Evolutionary conservation across 202 grass and related monocot genomes (phyloP), one percentile per base, ranked within the genome.

Genomic region (Dendrocalamus latiflorus): DNA sequence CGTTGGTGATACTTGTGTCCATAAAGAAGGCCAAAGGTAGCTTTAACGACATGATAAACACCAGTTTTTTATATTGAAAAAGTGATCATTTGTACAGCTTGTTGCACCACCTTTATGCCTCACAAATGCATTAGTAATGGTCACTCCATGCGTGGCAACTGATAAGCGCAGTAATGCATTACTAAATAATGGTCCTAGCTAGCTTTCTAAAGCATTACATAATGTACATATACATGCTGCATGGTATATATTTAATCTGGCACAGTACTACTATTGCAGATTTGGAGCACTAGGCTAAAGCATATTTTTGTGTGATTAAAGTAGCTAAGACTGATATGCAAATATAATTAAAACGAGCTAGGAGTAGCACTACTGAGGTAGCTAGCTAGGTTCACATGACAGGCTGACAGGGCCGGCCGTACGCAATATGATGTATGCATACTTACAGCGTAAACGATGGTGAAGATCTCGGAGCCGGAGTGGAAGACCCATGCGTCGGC

Each of bases 391-490:
- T 55, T 54, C 8, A 55, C 8, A 55, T 21, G 51, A 55, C 8
- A 21, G 51, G n/a, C n/a, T n/a, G n/a, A n/a, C n/a, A n/a, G n/a
- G 18, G 51, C 20, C n/a, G n/a, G n/a, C 3, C 3, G 7, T 47
- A 47, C 1, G 12, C 12, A 5, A 18, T 9, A 43, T 42, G 9
- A 16, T 11, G 1, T 9, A 36, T 18, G 43, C 8, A n/a, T n/a
- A n/a, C 84, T 86, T 80, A 95, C 96, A 6, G 96, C 96, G 80
- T 99, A 99, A 1, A 99, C 62, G 84, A 99, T 96, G 30, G 93
- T 99, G 87, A 99, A 96, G 79, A 99, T 68, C 85, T 99, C 96
- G 6, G 91, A 89, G 74, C 91, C 93, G 37, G 93, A 92, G 93
- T 96, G 93, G 84, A 99, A 95, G 8, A 36, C 70, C 96, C 96